Conservation (phyloP, 108 stramenopile genomes). For the Asterionellopsis glacialis region DNA sequence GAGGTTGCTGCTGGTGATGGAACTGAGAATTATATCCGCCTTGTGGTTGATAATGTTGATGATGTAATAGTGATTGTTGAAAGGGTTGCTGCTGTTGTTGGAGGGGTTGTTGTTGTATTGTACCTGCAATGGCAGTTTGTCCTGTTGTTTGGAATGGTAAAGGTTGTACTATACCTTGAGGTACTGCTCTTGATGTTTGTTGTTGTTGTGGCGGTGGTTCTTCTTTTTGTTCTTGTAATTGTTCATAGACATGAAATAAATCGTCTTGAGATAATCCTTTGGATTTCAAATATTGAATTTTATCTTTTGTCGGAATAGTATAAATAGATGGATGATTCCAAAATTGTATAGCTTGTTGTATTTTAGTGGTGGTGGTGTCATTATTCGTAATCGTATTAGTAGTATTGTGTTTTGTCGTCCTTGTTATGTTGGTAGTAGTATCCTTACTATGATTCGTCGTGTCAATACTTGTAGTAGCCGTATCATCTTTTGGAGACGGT, state of each 20-base stretch:
- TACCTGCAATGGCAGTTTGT: not conserved
- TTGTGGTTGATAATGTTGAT: not conserved
- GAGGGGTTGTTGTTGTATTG: not conserved
- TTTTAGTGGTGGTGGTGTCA: too few relatives aligned
- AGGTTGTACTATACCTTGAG: too few relatives aligned
- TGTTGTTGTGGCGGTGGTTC: not conserved
- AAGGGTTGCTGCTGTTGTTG: not conserved
- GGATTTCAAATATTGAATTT: conserved; percentile 22
- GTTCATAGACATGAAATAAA: conserved; percentile 31
- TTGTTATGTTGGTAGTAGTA: too few relatives aligned
- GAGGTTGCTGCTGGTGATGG: too few relatives aligned
- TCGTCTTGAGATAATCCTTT: conserved; percentile 23
- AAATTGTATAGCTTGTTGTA: conserved; percentile 26
- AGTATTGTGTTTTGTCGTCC: too few relatives aligned
- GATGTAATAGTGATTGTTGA: not conserved
- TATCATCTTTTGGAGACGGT: too few relatives aligned
- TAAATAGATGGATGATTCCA: conserved; percentile 36
- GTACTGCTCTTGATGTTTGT: too few relatives aligned
- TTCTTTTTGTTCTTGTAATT: conserved; percentile 4
- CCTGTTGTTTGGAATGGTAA: too few relatives aligned
- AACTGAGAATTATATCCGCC: not conserved
- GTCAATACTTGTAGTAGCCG: too few relatives aligned
- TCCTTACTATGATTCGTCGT: too few relatives aligned
- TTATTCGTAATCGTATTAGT: too few relatives aligned
- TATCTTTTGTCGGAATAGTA: conserved; percentile 18